phyloP scores from a whole-genome alignment of 1,139 yeast species.

The Protomyces gravidus region DNA sequence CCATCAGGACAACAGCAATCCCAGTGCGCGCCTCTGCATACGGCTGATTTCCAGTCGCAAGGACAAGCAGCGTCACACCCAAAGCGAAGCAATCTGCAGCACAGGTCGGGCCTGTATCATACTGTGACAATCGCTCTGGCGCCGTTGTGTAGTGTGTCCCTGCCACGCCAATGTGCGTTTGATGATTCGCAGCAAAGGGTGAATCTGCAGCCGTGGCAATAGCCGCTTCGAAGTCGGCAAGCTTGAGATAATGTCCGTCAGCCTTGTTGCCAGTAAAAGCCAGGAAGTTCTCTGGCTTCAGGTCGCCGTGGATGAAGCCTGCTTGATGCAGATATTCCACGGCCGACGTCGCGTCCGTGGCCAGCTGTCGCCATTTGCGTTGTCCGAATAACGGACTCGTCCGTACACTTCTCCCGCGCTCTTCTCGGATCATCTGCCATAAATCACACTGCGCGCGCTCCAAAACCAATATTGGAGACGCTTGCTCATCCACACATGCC shows the following conservation, averaged over 20 bases:
- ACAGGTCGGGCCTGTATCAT: neutral
- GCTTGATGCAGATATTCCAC: slow-evolving; percentile 58
- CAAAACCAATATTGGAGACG: neutral
- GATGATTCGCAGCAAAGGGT: neutral
- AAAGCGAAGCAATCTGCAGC: slow-evolving; percentile 15
- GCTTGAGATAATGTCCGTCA: slow-evolving; percentile 71
- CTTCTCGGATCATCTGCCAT: neutral
- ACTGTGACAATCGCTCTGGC: slow-evolving; percentile 10
- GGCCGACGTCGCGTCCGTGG: neutral
- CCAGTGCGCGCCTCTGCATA: slow-evolving; percentile 12
- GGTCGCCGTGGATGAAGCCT: slow-evolving; percentile 91
- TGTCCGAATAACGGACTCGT: slow-evolving; percentile 1
- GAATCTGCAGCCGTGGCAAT: neutral
- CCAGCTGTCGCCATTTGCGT: slow-evolving; percentile 1
- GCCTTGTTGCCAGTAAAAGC: slow-evolving; percentile 44
- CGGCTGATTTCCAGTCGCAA: slow-evolving; percentile 20
- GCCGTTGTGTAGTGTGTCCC: slow-evolving; percentile 18
- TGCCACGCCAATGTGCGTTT: slow-evolving; percentile 2
- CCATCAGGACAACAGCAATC: slow-evolving; percentile 12
- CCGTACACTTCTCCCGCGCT: neutral
- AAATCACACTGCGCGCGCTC: slow-evolving; percentile 8
- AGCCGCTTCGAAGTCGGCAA: slow-evolving; percentile 68
- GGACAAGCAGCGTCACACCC: slow-evolving; percentile 15
- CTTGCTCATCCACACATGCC: neutral
- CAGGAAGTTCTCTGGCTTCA: slow-evolving; percentile 85